Evolutionary conservation across 345 rosid species (phyloP).

Genomic region (Angophora floribunda): DNA sequence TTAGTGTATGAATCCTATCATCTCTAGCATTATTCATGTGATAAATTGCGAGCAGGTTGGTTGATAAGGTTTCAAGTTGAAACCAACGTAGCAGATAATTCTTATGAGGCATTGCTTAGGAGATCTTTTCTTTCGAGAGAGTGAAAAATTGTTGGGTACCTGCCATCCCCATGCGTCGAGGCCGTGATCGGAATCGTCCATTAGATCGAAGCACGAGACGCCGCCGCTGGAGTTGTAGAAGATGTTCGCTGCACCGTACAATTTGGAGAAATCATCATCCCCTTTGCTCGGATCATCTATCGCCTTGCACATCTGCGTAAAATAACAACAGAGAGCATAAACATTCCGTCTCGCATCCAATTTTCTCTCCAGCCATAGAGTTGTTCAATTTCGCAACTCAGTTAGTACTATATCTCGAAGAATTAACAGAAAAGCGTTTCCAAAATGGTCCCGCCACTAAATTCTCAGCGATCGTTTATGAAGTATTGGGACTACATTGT

Average conservation of each 20-base stretch:
- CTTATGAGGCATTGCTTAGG: not conserved
- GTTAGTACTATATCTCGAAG: not conserved
- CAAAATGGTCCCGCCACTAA: not conserved
- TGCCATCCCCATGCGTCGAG: conserved; percentile 48
- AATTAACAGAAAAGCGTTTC: not conserved
- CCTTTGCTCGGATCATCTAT: conserved; percentile 39
- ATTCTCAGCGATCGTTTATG: not conserved
- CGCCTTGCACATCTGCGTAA: conserved; percentile 51
- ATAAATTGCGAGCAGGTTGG: not conserved
- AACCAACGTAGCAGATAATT: not conserved
- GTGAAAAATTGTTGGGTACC: conserved; percentile 8
- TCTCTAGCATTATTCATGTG: not conserved
- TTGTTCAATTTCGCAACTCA: not conserved
- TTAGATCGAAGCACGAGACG: conserved; percentile 27
- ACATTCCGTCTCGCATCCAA: not conserved
- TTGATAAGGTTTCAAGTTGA: not conserved
- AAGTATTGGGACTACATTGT: not conserved
- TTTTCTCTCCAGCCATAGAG: not conserved
- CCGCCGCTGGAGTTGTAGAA: conserved; percentile 40
- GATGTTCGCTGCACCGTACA: conserved; percentile 35
- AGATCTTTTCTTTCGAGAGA: not conserved
- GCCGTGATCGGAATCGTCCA: conserved; percentile 28
- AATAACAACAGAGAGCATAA: not conserved
- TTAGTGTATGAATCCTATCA: not conserved
- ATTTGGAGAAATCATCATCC: conserved; percentile 31